Conservation (phyloP, 2,329 filamentous ascomycete species). For the Fusarium bulbicola region DNA sequence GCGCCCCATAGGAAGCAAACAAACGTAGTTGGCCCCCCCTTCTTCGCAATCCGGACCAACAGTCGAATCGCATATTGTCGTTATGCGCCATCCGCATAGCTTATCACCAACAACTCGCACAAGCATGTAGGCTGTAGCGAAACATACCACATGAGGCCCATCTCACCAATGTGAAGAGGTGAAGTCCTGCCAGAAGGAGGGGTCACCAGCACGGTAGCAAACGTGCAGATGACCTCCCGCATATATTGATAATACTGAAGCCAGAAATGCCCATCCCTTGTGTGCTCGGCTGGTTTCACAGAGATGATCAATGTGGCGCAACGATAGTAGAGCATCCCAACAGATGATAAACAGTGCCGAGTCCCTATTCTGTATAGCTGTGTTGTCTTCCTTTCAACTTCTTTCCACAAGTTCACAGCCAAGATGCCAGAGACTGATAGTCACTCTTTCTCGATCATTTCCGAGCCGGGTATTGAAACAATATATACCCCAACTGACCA, state of each 20-base stretch:
- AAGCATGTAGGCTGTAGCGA: slow-evolving; percentile 21
- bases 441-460: slow-evolving; percentile 45
- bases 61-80: slow-evolving; percentile 30
- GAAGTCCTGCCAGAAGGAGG: slow-evolving; percentile 14
- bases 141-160: slow-evolving; percentile 11
- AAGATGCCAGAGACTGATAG: slow-evolving; percentile 40
- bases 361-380: slow-evolving; percentile 3
- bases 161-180: slow-evolving; percentile 2
- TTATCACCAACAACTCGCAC: slow-evolving; percentile 37
- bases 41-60: slow-evolving; percentile 20
- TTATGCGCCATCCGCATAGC: slow-evolving; percentile 29
- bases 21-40: slow-evolving; percentile 19
- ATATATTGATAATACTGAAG: slow-evolving; percentile 12
- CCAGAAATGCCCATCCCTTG: slow-evolving; percentile 8
- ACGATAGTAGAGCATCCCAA: slow-evolving; percentile 10
- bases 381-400: not conserved
- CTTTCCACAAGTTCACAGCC: not conserved
- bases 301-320: slow-evolving; percentile 21
- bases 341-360: slow-evolving; percentile 30
- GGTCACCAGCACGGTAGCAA: slow-evolving; percentile 19
- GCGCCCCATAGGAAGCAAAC: slow-evolving; percentile 25
- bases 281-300: slow-evolving; percentile 32
- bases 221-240: slow-evolving; percentile 29
- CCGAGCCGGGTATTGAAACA: slow-evolving; percentile 40
- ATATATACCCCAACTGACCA: slow-evolving; percentile 41